Evolutionary conservation across 2,329 filamentous ascomycete genomes (phyloP).

Genomic region (Rutstroemia sp.): DNA sequence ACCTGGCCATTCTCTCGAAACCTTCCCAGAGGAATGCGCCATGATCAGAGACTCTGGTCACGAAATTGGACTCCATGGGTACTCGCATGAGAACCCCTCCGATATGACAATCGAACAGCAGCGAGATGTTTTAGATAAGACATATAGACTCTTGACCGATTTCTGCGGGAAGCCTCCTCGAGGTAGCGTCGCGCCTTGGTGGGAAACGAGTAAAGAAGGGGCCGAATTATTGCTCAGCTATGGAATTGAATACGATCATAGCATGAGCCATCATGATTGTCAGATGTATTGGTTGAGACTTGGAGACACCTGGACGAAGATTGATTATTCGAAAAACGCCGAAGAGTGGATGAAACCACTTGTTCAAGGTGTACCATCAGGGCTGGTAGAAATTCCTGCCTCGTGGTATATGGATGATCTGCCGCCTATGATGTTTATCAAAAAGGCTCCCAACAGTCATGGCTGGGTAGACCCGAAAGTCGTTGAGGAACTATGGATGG

Average conservation of each 20-base stretch:
- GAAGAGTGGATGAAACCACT: slow-evolving; percentile 62
- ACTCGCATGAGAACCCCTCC: slow-evolving; percentile 66
- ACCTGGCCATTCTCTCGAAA: slow-evolving; percentile 56
- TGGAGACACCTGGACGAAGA: slow-evolving; percentile 60
- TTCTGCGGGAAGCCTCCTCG: slow-evolving; percentile 66
- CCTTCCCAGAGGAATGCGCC: slow-evolving; percentile 58
- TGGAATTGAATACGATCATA: slow-evolving; percentile 64
- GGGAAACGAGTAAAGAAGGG: slow-evolving; percentile 64
- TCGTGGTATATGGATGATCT: slow-evolving; percentile 55
- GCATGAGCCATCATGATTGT: slow-evolving; percentile 58
- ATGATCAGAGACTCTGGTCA: slow-evolving; percentile 56
- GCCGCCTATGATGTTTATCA: slow-evolving; percentile 68
- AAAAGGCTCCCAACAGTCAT: slow-evolving; percentile 56
- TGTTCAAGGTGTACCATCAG: slow-evolving; percentile 49
- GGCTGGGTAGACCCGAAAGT: slow-evolving; percentile 47
- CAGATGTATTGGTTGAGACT: slow-evolving; percentile 57
- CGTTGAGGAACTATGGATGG: slow-evolving; percentile 33
- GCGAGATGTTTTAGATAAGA: slow-evolving; percentile 66
- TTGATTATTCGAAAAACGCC: slow-evolving; percentile 56
- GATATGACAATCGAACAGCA: slow-evolving; percentile 70
- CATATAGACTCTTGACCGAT: slow-evolving; percentile 61
- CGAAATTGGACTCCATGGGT: slow-evolving; percentile 62
- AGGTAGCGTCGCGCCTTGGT: slow-evolving; percentile 68
- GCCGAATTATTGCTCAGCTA: slow-evolving; percentile 57
- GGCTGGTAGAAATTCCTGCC: slow-evolving; percentile 59